Base-by-base conservation (phyloP, 192 early-diverging fungal species). In the Backusella parvicylindrica region DNA sequence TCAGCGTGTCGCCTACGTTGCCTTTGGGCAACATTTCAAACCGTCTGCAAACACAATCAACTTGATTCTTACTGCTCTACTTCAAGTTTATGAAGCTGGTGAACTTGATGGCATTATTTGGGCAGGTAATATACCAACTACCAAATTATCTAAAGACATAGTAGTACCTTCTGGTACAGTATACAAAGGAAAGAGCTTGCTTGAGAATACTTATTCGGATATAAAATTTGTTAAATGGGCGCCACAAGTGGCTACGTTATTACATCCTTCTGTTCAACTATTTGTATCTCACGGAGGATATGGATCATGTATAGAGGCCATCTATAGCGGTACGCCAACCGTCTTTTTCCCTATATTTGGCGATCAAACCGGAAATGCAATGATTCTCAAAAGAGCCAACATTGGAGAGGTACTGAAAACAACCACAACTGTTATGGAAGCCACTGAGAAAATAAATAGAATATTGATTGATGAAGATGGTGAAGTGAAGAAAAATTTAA, bases 81-180 rank as follows among this genome's bases (percentile, higher is more conserved):
- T 77, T 16, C 64, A 75, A 33, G n/a, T 47, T 1, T 18, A 79
- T 0, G 69, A 84, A 43, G 26, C n/a, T 1, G 66, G 77, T 23
- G 41, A 40, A 16, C 9, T 81, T 40, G 82, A 84, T 68, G 82
- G 76, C 7, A 66, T 81, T 8, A 49, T 84, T 21, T 84, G 83
- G 83, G 37, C 78, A 11, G 60, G 50, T 15, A 36, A 4, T 9
- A n/a, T 23, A 6, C 8, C 33, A 2, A 35, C 15, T 4, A 3
- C 12, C 2, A 9, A 33, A n/a, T 37, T 67, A n/a, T 12, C 33
- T 6, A 23, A 38, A 67, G n/a, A n/a, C 0, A n/a, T 67, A 5
- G 8, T 3, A 6, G 37, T 35, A 3, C 15, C 5, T 35, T 67
- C 65, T 7, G 33, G 65, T 67, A 4, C 3, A 16, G 37, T 6